These are phyloP conservation scores for Scolecobasidium constrictum DNA, from an alignment of 2,329 filamentous ascomycete genomes.

Conservation along the genomic window DNA sequence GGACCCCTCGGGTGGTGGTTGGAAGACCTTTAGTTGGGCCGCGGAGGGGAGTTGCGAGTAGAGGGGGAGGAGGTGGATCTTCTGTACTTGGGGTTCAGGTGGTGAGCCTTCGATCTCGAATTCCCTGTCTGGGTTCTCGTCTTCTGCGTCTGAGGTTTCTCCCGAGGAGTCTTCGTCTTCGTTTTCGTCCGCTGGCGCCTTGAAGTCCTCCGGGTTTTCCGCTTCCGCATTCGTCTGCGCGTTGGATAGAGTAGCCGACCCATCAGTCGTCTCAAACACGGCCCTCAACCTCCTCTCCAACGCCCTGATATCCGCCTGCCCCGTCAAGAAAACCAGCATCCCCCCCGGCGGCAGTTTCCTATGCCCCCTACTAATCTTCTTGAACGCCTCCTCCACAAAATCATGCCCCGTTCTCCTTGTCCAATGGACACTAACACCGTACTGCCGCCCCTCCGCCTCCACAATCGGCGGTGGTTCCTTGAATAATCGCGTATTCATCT, in stretches of 20 bases:
- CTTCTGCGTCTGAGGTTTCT: conserved; percentile 35
- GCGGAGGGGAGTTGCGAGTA: conserved; percentile 86
- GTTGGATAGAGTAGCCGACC: conserved; percentile 61
- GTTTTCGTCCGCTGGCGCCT: conserved; percentile 12
- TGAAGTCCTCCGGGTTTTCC: conserved; percentile 5
- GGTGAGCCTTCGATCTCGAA: conserved; percentile 37
- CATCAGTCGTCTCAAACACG: conserved; percentile 40
- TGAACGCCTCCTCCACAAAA: conserved; percentile 82
- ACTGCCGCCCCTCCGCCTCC: conserved; percentile 84
- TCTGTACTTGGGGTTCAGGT: conserved; percentile 52
- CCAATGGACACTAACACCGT: conserved; percentile 83
- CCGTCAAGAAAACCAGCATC: conserved; percentile 89
- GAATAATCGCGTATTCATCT: conserved; percentile 73
- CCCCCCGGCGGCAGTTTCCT: conserved; percentile 80
- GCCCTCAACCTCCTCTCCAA: conserved; percentile 71
- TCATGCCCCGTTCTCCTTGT: conserved; percentile 70
- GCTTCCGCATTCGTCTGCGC: conserved; percentile 45
- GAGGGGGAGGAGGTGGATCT: conserved; percentile 82
- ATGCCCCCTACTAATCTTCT: conserved; percentile 79
- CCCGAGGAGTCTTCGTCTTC: conserved; percentile 25
- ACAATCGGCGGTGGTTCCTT: conserved; percentile 66
- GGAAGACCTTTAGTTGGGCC: conserved; percentile 86
- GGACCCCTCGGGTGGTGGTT: conserved; percentile 69
- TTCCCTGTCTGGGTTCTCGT: conserved; percentile 45
- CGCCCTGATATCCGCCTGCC: conserved; percentile 79